Conservation (phyloP, 2,329 filamentous ascomycete genomes). For the Ophiognomonia clavigignenti-juglandacearum region DNA sequence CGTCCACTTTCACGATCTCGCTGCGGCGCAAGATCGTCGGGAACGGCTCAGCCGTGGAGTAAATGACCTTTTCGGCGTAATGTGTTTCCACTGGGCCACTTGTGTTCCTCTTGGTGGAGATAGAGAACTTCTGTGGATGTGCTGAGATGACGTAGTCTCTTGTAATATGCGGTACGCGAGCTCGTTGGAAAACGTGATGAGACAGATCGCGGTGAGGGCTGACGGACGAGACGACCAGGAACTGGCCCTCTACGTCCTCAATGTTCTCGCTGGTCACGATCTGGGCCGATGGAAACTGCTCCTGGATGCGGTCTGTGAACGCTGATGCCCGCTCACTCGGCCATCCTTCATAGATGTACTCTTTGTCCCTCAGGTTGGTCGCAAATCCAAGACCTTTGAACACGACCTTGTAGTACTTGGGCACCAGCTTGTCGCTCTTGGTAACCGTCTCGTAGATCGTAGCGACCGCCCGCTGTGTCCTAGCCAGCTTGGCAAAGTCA, state of each 20-base stretch:
- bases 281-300: constrained; percentile 81
- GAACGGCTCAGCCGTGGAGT: constrained; percentile 79
- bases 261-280: constrained; percentile 66
- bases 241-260: constrained; percentile 87
- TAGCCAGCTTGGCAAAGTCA: constrained; percentile 87
- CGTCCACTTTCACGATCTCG: constrained; percentile 69
- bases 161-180: constrained; percentile 76
- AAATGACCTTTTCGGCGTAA: constrained; percentile 78
- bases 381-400: constrained; percentile 91
- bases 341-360: constrained; percentile 85
- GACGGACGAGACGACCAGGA: constrained; percentile 75
- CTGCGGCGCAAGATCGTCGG: constrained; percentile 86
- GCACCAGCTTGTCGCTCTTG: constrained; percentile 71
- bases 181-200: constrained; percentile 82
- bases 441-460: constrained; percentile 85
- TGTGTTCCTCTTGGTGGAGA: constrained; percentile 67
- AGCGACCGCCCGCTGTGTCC: constrained; percentile 85
- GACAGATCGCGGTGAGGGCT: constrained; percentile 75
- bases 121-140: constrained; percentile 72
- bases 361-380: constrained; percentile 73
- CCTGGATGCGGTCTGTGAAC: constrained; percentile 89
- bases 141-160: constrained; percentile 82
- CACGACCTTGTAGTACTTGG: constrained; percentile 86
- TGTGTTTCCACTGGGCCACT: constrained; percentile 67
- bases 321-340: constrained; percentile 70